Conservation (phyloP, 1,284 basidiomycete genomes). For the Omphalotus olearius region DNA sequence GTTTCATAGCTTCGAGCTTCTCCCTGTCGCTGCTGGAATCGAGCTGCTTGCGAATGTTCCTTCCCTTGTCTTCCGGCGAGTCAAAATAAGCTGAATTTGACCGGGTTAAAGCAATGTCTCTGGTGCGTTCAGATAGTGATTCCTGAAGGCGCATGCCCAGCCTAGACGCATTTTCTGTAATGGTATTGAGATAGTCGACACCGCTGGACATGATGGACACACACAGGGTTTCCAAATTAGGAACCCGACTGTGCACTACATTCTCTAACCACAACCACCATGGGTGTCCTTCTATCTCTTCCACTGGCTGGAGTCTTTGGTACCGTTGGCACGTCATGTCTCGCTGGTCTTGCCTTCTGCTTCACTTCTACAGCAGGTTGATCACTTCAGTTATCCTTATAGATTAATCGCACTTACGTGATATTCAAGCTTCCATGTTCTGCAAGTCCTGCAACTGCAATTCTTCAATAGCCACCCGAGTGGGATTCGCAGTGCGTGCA, state of each 20-base stretch:
- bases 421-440: slow-evolving; percentile 82
- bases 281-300: slow-evolving; percentile 75
- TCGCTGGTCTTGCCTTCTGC: slow-evolving; percentile 79
- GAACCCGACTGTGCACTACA: not conserved
- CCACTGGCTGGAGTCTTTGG: slow-evolving; percentile 79
- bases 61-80: slow-evolving; percentile 65
- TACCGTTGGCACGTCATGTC: slow-evolving; percentile 75
- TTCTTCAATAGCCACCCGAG: slow-evolving; percentile 95
- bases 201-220: not conserved
- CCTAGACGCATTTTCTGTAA: slow-evolving; percentile 76
- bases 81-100: slow-evolving; percentile 62
- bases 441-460: slow-evolving; percentile 99
- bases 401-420: slow-evolving; percentile 11
- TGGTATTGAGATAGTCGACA: slow-evolving; percentile 54
- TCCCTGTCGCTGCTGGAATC: slow-evolving; percentile 85
- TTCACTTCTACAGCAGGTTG: slow-evolving; percentile 80
- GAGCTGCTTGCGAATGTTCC: slow-evolving; percentile 80
- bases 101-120: slow-evolving; percentile 59
- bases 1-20: slow-evolving; percentile 90
- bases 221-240: not conserved
- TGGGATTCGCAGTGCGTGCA: slow-evolving; percentile 84
- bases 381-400: slow-evolving; percentile 16
- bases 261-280: slow-evolving; percentile 17
- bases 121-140: slow-evolving; percentile 72
- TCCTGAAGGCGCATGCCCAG: slow-evolving; percentile 78